Evolutionary conservation across 1,139 yeast species (phyloP), one percentile per base, ranked within the genome.

Genomic region (Hyphopichia khmerensis): DNA sequence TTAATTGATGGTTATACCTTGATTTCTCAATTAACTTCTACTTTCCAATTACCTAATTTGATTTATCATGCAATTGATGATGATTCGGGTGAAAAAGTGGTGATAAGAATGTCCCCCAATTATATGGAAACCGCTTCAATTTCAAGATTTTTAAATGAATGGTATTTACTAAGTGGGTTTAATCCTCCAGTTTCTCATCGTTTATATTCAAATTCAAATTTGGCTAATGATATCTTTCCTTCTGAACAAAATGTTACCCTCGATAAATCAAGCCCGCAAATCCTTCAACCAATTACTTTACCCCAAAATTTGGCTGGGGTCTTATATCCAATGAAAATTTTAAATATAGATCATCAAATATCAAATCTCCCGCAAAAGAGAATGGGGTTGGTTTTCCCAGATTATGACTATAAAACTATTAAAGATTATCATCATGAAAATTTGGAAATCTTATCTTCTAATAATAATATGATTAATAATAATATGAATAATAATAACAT

Each of bases 141-240:
- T 11, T 55, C 63, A 2, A 53, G 67, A 19, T 57, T 67, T 32
- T 48, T 67, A 18, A 67, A 65, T 48, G 71, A 66, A 48, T 67
- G 73, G 73, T 64, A 62, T 47, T 38, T 64, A 13, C 50, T 66
- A 8, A 60, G 66, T 15, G 68, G 66, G 1, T 33, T 37, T 13
- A 58, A 60, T 32, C 50, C 51, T 5, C 57, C 60, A 1, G 23
- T 34, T 2, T 32, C 40, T 4, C 61, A 55, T 38, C 43, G 63
- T 7, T 35, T 52, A 13, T 55, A 60, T 50, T 40, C 56, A 13
- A 60, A 58, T 39, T 51, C 48, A 14, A 43, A 48, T 21, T 44
- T 56, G 10, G 40, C 45, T n/a, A 55, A 57, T 36, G 44, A 44
- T 6, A 57, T 48, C 41, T 35, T 48, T n/a, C 31, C 45, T 13